These are phyloP conservation scores for Phaeosphaeria sp. DNA, from an alignment of 2,329 filamentous ascomycete genomes.

Conservation along the genomic window DNA sequence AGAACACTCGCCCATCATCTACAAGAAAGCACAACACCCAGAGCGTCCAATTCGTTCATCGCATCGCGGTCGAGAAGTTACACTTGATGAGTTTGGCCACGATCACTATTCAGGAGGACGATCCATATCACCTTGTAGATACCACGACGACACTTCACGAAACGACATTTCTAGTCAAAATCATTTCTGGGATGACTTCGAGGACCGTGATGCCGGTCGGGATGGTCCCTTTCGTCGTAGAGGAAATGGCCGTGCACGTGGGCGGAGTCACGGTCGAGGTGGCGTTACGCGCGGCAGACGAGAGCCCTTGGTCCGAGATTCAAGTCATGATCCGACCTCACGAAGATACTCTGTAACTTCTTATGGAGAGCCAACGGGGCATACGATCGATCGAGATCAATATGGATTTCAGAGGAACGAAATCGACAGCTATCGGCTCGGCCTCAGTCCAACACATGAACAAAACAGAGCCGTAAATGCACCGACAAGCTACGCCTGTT, in stretches of 20 bases:
- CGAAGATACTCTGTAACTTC: background rate
- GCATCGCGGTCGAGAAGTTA: background rate
- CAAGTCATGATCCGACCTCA: background rate
- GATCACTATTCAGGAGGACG: background rate
- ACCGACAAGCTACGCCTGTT: background rate
- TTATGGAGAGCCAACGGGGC: background rate
- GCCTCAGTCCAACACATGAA: background rate
- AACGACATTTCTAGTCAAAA: background rate
- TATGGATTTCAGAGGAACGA: background rate
- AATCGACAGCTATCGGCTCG: background rate
- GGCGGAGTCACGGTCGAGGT: background rate
- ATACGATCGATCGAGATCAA: background rate
- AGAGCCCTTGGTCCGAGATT: background rate
- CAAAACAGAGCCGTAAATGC: background rate
- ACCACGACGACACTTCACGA: background rate
- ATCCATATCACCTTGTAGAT: background rate
- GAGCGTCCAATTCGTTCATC: background rate
- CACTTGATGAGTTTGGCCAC: background rate
- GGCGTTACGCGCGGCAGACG: background rate
- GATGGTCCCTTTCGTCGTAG: background rate
- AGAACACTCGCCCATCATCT: background rate
- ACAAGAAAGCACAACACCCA: background rate
- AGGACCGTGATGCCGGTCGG: no score
- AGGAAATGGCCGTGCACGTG: background rate
- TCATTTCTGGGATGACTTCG: background rate